A percentile compares a stretch with the other conserved stretches of the same genome.
These are phyloP conservation scores for Rhodamnia rubescens DNA, from an alignment of 345 rosid genomes.

Conservation along the genomic window DNA sequence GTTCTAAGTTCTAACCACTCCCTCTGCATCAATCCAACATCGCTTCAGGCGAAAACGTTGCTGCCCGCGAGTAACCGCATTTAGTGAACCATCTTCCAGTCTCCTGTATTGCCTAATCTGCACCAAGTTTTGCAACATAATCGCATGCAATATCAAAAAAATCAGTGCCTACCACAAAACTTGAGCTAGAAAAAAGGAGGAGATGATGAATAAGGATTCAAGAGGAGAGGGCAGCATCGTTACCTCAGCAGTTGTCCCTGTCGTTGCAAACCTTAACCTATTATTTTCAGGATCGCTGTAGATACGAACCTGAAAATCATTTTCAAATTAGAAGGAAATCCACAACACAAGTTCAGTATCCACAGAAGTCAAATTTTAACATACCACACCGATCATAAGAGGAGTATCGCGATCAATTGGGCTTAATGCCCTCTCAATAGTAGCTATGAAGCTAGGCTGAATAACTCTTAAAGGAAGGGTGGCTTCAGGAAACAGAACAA, in stretches of 20 bases:
- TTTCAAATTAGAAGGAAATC: not conserved
- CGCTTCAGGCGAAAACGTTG: constrained; percentile 75
- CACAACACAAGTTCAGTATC: not conserved
- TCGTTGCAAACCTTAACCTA: constrained; percentile 36
- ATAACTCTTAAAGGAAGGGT: constrained; percentile 85
- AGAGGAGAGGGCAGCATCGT: not conserved
- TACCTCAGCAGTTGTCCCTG: constrained; percentile 98
- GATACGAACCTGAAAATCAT: constrained; percentile 48
- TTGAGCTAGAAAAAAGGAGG: not conserved
- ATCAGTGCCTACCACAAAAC: not conserved
- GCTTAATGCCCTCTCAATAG: constrained; percentile 71
- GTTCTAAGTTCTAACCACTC: constrained; percentile 69
- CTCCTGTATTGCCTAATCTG: constrained; percentile 87
- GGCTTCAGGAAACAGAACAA: constrained; percentile 92
- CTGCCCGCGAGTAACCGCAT: constrained; percentile 86
- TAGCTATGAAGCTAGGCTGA: constrained; percentile 61
- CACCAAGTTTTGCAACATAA: not conserved
- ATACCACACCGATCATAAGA: constrained; percentile 81
- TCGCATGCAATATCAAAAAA: not conserved
- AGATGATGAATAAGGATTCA: not conserved
- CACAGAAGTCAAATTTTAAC: constrained; percentile 17
- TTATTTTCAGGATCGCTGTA: constrained; percentile 26
- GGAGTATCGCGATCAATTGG: constrained; percentile 50
- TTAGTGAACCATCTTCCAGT: constrained; percentile 75
- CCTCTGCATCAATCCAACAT: constrained; percentile 75